Conservation (phyloP, 306 rosid species). For the Leucaena leucocephala region DNA sequence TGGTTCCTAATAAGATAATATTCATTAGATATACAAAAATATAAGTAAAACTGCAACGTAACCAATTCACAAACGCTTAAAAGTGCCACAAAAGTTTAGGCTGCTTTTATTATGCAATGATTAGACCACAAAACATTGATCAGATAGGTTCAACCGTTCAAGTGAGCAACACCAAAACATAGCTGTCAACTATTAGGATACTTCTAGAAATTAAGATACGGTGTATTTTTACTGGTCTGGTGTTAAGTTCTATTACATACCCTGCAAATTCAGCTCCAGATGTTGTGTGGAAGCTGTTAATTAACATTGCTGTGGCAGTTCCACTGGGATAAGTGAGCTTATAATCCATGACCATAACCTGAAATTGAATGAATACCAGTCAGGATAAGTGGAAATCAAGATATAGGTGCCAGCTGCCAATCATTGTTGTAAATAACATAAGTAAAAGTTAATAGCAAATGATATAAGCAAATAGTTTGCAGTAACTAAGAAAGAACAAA, state of each 20-base stretch:
- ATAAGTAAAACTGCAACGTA: slow-evolving; percentile 15
- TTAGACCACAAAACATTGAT: slow-evolving; percentile 12
- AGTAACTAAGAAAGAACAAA: slow-evolving; percentile 9
- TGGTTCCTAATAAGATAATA: slow-evolving; percentile 60
- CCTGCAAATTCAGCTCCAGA: slow-evolving; percentile 97
- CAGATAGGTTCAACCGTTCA: slow-evolving; percentile 23
- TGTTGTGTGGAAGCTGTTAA: slow-evolving; percentile 85
- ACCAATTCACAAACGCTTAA: background rate
- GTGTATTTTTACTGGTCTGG: slow-evolving; percentile 19
- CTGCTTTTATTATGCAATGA: slow-evolving; percentile 22
- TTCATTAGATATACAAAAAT: slow-evolving; percentile 12
- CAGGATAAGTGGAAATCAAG: slow-evolving; percentile 15
- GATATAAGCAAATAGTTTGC: slow-evolving; percentile 4
- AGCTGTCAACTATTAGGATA: slow-evolving; percentile 5
- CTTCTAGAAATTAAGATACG: background rate
- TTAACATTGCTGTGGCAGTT: slow-evolving; percentile 96
- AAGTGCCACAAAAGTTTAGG: slow-evolving; percentile 1
- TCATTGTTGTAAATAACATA: background rate
- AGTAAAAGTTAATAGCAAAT: slow-evolving; percentile 10
- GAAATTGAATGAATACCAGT: slow-evolving; percentile 41
- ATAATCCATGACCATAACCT: slow-evolving; percentile 95
- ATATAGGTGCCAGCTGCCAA: slow-evolving; percentile 3
- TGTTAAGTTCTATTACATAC: slow-evolving; percentile 43
- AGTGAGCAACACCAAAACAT: background rate
- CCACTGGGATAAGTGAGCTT: slow-evolving; percentile 98